Conservation (phyloP, 768 basidiomycete species). For the Termitomyces sp. region DNA sequence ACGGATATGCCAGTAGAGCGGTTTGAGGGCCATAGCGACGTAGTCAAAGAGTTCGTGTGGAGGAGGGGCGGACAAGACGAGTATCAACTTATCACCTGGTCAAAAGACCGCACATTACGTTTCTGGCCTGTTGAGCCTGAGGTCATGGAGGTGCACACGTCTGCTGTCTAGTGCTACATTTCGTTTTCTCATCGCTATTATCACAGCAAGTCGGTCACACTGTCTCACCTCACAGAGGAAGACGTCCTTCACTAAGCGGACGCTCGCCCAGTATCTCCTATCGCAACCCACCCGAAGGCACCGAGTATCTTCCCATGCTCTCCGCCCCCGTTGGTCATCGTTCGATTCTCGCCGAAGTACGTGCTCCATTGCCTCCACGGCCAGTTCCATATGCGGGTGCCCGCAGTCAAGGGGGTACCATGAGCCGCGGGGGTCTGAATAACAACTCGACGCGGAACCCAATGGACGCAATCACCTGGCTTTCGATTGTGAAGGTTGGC, state of each 20-base stretch:
- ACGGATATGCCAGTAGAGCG: constrained; percentile 51
- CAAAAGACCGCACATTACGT: constrained; percentile 85
- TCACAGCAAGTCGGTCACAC: constrained; percentile 45
- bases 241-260: constrained; percentile 21
- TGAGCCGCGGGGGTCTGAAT: constrained; percentile 43
- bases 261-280: constrained; percentile 37
- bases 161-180: neutral
- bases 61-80: constrained; percentile 55
- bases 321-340: constrained; percentile 67
- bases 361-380: constrained; percentile 30
- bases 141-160: constrained; percentile 51
- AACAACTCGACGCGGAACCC: constrained; percentile 33
- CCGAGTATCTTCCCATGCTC: constrained; percentile 35
- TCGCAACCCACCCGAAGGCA: constrained; percentile 43
- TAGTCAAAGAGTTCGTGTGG: constrained; percentile 99
- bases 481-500: constrained; percentile 67
- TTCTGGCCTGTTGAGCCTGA: constrained; percentile 85
- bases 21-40: constrained; percentile 87
- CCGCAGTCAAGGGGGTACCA: constrained; percentile 33
- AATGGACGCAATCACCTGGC: constrained; percentile 68
- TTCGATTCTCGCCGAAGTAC: constrained; percentile 64
- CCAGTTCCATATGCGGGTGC: neutral
- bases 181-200: constrained; percentile 10
- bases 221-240: constrained; percentile 25
- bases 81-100: constrained; percentile 63